Evolutionary conservation across 306 rosid genomes (phyloP).

Genomic region (Acacia crassicarpa): DNA sequence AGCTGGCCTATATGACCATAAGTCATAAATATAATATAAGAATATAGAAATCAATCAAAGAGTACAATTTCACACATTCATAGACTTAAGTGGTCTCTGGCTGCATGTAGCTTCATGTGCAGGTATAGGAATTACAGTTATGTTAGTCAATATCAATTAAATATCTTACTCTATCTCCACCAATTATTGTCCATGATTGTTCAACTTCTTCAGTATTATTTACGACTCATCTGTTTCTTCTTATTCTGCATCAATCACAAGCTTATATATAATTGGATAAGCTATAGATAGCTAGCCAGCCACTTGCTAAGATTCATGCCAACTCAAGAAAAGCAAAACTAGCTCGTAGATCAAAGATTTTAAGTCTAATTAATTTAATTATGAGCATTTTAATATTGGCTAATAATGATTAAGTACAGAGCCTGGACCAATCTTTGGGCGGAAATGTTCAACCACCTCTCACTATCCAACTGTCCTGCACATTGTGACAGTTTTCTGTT

Average conservation of each 20-base stretch:
- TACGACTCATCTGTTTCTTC: background rate
- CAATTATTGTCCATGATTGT: constrained; percentile 32
- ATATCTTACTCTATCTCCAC: constrained; percentile 16
- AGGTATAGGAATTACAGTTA: constrained; percentile 12
- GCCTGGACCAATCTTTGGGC: constrained; percentile 27
- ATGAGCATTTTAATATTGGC: constrained; percentile 9
- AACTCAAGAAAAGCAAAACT: constrained; percentile 1
- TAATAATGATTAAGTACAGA: background rate
- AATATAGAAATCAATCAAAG: background rate
- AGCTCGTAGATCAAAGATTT: constrained; percentile 2
- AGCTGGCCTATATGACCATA: constrained; percentile 22
- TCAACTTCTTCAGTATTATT: background rate
- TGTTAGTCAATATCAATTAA: constrained; percentile 14
- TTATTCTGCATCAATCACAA: constrained; percentile 1
- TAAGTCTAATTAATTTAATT: background rate
- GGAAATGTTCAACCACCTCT: constrained; percentile 34
- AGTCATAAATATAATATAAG: constrained; percentile 13
- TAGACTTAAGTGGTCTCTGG: constrained; percentile 12
- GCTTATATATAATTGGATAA: background rate
- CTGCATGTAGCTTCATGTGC: constrained; percentile 18
- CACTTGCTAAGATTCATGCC: constrained; percentile 11
- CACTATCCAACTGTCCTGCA: constrained; percentile 30
- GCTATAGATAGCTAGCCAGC: background rate
- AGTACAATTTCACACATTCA: constrained; percentile 10
- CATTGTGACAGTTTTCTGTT: constrained; percentile 49